Conservation (phyloP, 306 rosid genomes). For the Citrullus amarus region DNA sequence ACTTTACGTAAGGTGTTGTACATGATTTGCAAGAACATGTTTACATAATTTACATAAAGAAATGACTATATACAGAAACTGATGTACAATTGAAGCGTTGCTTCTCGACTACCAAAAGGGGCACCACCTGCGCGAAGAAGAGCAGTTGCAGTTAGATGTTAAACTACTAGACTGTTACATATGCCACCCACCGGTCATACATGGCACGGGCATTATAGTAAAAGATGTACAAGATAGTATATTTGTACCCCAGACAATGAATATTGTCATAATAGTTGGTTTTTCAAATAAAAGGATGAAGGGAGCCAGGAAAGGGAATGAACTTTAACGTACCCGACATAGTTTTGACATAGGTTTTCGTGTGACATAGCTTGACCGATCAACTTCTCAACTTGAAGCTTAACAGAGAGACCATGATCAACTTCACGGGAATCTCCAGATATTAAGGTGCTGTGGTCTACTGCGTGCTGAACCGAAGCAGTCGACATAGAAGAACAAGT, state of each 20-base stretch:
- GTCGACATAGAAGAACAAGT: conserved; percentile 43
- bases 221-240: background rate
- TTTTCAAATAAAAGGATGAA: background rate
- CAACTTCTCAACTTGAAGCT: conserved; percentile 83
- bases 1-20: background rate
- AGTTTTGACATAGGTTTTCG: conserved; percentile 95
- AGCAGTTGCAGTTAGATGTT: background rate
- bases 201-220: background rate
- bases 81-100: background rate
- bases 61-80: conserved; percentile 6
- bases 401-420: conserved; percentile 82
- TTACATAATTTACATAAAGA: background rate
- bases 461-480: conserved; percentile 42
- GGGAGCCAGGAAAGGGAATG: background rate
- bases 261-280: too few relatives aligned
- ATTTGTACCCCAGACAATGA: background rate
- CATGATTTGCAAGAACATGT: background rate
- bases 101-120: conserved; percentile 68
- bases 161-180: background rate
- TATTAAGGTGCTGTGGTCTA: conserved; percentile 56
- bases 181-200: background rate
- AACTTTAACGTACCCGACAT: conserved; percentile 64
- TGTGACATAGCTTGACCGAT: conserved; percentile 70
- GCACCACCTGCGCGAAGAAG: conserved; percentile 67
- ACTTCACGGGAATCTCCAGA: conserved; percentile 77